Evolutionary conservation across 495 filamentous ascomycete species (phyloP), one percentile per base, ranked within the genome.

Genomic region (Penicillium roqueforti): DNA sequence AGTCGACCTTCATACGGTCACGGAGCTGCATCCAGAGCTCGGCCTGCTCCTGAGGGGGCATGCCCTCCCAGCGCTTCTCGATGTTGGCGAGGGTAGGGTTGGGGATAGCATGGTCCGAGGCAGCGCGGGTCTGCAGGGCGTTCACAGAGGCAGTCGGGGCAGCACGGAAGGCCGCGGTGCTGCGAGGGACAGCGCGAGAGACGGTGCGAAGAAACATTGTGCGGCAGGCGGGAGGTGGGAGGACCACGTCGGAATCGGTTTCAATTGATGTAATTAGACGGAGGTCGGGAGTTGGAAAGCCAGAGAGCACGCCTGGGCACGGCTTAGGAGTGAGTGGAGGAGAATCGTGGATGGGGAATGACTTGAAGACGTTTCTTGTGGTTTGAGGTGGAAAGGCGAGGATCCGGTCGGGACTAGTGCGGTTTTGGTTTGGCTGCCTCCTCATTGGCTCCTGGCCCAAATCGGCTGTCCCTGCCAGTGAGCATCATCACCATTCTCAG

Each of bases 31-130:
- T 98, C 92, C 92, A 98, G 62, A 98, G 76, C 68, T 97, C 93
- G 55, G 95, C 93, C 83, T 98, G 93, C 83, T 98, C 93, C 79
- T 95, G 89, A 52, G 92, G 90, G 34, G 91, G 91, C 88, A 98
- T 88, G 52, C 70, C 81, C 79, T 98, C 93, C 93, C 93, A 98
- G 76, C 93, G 80, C 88, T 96, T 97, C 85, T 98, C 93, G 68
- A 98, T 97, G 76, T 95, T 87, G 72, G 90, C 88, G 57, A 98
- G 84, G 28, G 91, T 96, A 61, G 95, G 93, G 79, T 97, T 98
- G 57, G 91, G 89, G 76, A 98, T 93, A 66, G 93, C 92, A 72
- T 96, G 92, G 44, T 86, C 86, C 62, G 82, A 78, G 53, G 80
- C 81, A 67, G 78, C 76, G 62, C 87, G 83, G 60, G 76, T 78